These are phyloP conservation scores for Dictyostelium citrinum DNA, from an alignment of 78 protist genomes.

Conservation along the genomic window DNA sequence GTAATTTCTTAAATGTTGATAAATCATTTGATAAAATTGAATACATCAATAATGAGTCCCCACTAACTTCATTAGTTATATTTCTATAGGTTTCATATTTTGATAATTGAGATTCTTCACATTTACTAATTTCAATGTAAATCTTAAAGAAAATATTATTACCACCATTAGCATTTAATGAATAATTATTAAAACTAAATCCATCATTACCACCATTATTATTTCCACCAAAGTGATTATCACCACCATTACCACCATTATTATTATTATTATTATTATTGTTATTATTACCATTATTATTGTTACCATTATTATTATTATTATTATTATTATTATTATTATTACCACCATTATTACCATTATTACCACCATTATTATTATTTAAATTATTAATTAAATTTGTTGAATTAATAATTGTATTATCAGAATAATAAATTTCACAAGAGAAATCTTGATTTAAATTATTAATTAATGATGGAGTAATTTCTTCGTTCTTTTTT, in stretches of 20 bases:
- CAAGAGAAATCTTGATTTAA: constrained; percentile 1
- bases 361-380: background rate
- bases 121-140: background rate
- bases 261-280: background rate
- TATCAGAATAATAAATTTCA: background rate
- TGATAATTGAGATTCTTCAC: background rate
- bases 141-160: background rate
- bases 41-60: constrained; percentile 2
- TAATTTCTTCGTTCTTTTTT: constrained; percentile 2
- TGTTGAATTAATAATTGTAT: background rate
- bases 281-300: background rate
- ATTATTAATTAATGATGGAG: background rate
- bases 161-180: background rate
- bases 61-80: background rate
- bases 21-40: background rate
- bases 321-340: background rate
- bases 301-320: background rate
- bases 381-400: background rate
- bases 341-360: background rate
- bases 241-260: background rate
- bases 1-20: background rate
- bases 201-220: background rate
- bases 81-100: constrained; percentile 18
- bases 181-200: background rate
- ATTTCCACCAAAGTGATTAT: background rate